These are phyloP conservation scores for Sanghuangporus baumii DNA, from an alignment of 1,284 basidiomycete genomes.

Conservation along the genomic window DNA sequence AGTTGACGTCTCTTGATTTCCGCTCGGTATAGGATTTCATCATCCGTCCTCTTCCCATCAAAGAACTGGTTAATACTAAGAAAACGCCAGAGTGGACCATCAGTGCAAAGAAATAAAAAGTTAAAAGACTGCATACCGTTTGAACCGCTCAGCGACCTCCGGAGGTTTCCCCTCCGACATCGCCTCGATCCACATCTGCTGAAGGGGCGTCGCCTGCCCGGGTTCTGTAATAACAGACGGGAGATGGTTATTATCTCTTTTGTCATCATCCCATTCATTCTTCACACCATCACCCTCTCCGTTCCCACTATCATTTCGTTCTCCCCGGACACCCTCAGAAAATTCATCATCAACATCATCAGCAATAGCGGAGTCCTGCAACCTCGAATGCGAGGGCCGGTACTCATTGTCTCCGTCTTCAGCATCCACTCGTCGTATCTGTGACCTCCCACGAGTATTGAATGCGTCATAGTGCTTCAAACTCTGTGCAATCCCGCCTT, in stretches of 20 bases:
- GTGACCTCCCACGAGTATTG: neutral
- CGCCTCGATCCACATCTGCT: slow-evolving; percentile 74
- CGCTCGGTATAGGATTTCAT: slow-evolving; percentile 72
- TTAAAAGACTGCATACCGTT: slow-evolving; percentile 43
- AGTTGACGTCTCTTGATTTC: slow-evolving; percentile 73
- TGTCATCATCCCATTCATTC: slow-evolving; percentile 41
- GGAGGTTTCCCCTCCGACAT: slow-evolving; percentile 79
- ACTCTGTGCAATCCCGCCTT: slow-evolving; percentile 10
- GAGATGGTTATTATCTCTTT: slow-evolving; percentile 43
- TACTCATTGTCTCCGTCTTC: neutral
- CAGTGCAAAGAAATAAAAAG: neutral
- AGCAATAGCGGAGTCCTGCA: slow-evolving; percentile 25
- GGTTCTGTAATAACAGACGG: slow-evolving; percentile 77
- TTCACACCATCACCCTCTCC: slow-evolving; percentile 14
- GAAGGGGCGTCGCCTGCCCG: slow-evolving; percentile 68
- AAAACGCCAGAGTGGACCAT: neutral
- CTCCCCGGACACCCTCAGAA: slow-evolving; percentile 4
- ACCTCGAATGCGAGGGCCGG: neutral
- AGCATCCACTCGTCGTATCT: neutral
- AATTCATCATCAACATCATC: slow-evolving; percentile 24
- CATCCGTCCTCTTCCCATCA: slow-evolving; percentile 74
- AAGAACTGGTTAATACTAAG: slow-evolving; percentile 75
- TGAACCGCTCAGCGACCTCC: slow-evolving; percentile 55
- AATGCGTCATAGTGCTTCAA: slow-evolving; percentile 8
- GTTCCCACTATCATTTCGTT: neutral